Base-by-base conservation (phyloP, 441 rosid genomes). In the Theobroma grandiflorum region DNA sequence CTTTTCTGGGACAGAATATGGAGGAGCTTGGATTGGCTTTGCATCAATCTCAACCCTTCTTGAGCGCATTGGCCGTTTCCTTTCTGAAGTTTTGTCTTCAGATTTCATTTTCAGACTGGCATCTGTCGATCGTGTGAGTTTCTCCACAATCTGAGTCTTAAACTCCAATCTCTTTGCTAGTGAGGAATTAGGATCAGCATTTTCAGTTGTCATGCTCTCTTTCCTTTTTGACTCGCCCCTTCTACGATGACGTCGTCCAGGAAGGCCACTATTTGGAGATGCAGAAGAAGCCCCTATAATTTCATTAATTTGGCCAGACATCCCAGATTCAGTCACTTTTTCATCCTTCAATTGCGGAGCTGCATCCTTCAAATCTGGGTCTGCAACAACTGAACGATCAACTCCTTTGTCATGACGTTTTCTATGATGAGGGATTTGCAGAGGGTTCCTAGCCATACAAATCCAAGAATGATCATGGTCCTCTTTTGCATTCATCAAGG, bases 401-500 rank as follows among this genome's bases (percentile, higher is more conserved):
- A 62, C 37, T 77, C 70, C 75, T 70, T 79, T 88, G 52, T 83
- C 79, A 72, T 38, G 83, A 55, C 72, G 64, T 53, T 83, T 91
- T 84, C 78, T 83, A 35, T 65, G 72, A 37, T 72, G 82, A 66
- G 86, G 49, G 33, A 73, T 47, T 80, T 81, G 85, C 40, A 80
- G 45, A 53, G 79, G 65, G 83, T 86, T 86, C 79, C 80, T 89
- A 75, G 81, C 84, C 43, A 74, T 63, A 45, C 47, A 55, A 70
- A 81, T 58, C 95, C 91, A 89, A 79, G 88, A 78, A 76, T 85
- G 91, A 78, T 88, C 89, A 84, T 91, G 89, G 69, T 93, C 93
- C 86, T 94, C 96, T 75, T 85, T 94, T 38, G 94, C 88, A 80
- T 89, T 90, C 85, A 92, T 87, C 86, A 89, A 86, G 59, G 94